Evolutionary conservation across 495 filamentous ascomycete species (phyloP).

Genomic region (Penicillium fimorum): DNA sequence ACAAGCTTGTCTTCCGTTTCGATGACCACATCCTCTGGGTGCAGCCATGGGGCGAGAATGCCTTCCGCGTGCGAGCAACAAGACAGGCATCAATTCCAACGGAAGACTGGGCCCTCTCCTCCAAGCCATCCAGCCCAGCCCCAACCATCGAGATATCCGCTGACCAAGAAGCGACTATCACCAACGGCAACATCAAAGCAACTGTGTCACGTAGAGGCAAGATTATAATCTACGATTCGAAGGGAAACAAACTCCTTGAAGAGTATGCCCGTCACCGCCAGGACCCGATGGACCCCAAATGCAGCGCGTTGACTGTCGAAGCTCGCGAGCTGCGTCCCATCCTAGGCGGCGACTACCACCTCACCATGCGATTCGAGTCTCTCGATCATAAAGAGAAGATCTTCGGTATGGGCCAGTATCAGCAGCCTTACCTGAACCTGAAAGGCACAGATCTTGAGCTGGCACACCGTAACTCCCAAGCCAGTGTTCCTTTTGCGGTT

Average conservation of each 20-base stretch:
- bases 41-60: constrained; percentile 54
- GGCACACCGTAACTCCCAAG: constrained; percentile 61
- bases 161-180: constrained; percentile 41
- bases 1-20: constrained; percentile 47
- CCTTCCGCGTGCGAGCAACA: constrained; percentile 54
- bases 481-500: constrained; percentile 55
- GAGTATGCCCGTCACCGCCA: constrained; percentile 55
- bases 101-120: constrained; percentile 53
- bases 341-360: constrained; percentile 50
- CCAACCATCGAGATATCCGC: constrained; percentile 23
- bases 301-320: constrained; percentile 51
- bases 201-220: constrained; percentile 47
- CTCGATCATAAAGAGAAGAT: constrained; percentile 52
- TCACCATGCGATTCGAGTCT: constrained; percentile 54
- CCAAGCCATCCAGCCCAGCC: constrained; percentile 20
- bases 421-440: constrained; percentile 54
- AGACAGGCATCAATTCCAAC: constrained; percentile 46
- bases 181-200: constrained; percentile 52
- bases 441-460: constrained; percentile 58
- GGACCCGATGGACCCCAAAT: constrained; percentile 53
- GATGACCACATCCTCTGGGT: constrained; percentile 56
- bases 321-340: constrained; percentile 55
- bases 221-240: constrained; percentile 47
- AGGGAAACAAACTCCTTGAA: constrained; percentile 48
- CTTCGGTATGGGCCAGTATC: constrained; percentile 64